These are phyloP conservation scores for Dipteronia dyeriana DNA, from an alignment of 345 rosid genomes.

Conservation along the genomic window DNA sequence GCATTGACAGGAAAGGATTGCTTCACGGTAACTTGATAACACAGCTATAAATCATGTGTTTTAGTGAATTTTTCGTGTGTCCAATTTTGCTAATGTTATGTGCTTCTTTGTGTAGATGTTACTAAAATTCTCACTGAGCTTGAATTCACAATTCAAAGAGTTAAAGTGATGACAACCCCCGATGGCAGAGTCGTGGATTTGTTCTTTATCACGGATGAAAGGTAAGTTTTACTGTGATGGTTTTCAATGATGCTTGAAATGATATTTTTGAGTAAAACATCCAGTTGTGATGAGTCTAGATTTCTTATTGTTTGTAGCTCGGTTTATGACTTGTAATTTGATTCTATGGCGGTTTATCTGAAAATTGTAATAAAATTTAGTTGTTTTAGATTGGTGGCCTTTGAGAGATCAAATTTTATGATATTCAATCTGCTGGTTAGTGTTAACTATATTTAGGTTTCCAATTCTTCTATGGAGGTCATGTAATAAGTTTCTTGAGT, in stretches of 20 bases:
- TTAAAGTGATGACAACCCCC: conserved; percentile 75
- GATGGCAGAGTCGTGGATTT: conserved; percentile 71
- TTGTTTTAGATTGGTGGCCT: conserved; percentile 4
- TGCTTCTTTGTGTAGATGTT: conserved; percentile 46
- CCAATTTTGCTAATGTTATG: neutral
- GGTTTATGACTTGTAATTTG: neutral
- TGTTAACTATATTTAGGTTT: neutral
- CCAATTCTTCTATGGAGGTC: neutral
- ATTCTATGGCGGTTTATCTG: neutral
- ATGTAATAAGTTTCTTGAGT: neutral
- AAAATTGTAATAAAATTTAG: neutral
- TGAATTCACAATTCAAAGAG: conserved; percentile 67
- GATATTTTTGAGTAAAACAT: neutral
- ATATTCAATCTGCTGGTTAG: neutral
- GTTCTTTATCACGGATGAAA: conserved; percentile 65
- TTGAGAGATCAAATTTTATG: neutral
- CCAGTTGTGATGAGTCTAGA: neutral
- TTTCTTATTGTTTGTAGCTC: neutral
- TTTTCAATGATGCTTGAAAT: neutral
- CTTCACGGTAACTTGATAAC: conserved; percentile 49
- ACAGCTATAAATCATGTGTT: neutral
- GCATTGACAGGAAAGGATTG: conserved; percentile 61
- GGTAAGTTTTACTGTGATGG: conserved; percentile 33
- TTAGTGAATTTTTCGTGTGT: neutral
- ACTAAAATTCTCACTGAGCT: conserved; percentile 59